These are phyloP conservation scores for Mycena olivaceomarginata DNA, from an alignment of 768 basidiomycete species.

Conservation along the genomic window DNA sequence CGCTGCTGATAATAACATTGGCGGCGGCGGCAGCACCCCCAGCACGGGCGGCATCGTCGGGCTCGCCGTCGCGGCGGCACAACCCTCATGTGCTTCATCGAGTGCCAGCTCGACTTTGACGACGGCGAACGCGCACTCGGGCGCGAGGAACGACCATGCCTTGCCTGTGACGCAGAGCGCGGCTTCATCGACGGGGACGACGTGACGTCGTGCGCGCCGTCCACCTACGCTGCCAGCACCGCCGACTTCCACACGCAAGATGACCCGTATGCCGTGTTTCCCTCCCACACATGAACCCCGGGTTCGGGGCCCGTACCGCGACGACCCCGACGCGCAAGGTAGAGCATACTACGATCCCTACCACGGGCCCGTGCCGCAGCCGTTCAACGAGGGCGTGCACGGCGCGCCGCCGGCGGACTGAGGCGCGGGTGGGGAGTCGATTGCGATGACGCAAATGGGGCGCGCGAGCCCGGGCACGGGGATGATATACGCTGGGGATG, in stretches of 20 bases:
- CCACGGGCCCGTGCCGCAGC: constrained; percentile 81
- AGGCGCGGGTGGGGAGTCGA: constrained; percentile 68
- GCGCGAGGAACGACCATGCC: no score
- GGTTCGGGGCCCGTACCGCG: constrained; percentile 81
- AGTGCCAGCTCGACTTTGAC: constrained; percentile 83
- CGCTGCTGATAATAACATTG: no score
- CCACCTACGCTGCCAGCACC: constrained; percentile 69
- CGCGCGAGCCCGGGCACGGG: constrained; percentile 62
- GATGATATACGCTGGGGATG: constrained; percentile 56
- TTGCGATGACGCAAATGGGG: constrained; percentile 85
- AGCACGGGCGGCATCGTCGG: constrained; percentile 86
- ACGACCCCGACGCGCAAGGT: constrained; percentile 52
- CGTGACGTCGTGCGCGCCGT: constrained; percentile 75
- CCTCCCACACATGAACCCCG: constrained; percentile 87
- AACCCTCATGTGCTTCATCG: constrained; percentile 80
- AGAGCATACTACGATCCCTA: constrained; percentile 87
- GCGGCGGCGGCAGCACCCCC: constrained; percentile 57
- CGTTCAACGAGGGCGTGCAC: constrained; percentile 67
- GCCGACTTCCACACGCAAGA: constrained; percentile 66
- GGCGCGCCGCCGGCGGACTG: constrained; percentile 55
- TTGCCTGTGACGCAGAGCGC: constrained; percentile 79
- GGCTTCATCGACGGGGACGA: constrained; percentile 73
- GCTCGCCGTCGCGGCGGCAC: constrained; percentile 87
- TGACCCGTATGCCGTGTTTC: constrained; percentile 93
- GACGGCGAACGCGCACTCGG: no score